Evolutionary conservation across 352 stramenopile genomes (phyloP).

Genomic region (Globisporangium nagaii): DNA sequence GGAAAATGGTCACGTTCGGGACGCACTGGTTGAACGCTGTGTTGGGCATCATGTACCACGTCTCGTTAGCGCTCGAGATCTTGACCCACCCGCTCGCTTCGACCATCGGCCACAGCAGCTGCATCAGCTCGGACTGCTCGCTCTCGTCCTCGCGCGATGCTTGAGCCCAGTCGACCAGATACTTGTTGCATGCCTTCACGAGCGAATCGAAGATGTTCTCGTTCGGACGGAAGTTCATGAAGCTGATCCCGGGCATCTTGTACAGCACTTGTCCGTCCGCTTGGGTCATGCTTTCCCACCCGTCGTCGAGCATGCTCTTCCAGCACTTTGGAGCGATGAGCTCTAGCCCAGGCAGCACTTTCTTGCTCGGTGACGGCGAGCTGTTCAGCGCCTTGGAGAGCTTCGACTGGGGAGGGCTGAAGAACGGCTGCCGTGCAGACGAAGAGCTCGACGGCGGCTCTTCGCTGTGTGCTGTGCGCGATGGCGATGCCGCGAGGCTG

Average conservation of each 20-base stretch:
- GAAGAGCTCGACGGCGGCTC: background rate
- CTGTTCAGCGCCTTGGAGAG: conserved; percentile 6
- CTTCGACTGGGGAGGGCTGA: conserved; percentile 12
- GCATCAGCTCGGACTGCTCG: conserved; percentile 25
- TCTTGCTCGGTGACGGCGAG: conserved; percentile 12
- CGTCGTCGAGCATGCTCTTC: conserved; percentile 45
- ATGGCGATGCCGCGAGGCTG: conserved; percentile 2
- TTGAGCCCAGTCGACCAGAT: conserved; percentile 36
- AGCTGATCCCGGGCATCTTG: conserved; percentile 60
- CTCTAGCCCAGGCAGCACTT: conserved; percentile 17
- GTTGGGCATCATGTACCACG: conserved; percentile 58
- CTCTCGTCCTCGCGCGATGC: conserved; percentile 9
- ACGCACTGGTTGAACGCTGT: conserved; percentile 62
- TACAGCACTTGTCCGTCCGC: conserved; percentile 48
- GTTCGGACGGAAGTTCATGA: conserved; percentile 66
- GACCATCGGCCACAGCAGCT: conserved; percentile 59
- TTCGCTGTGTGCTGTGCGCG: background rate
- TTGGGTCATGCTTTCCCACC: conserved; percentile 61
- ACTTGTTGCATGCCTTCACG: conserved; percentile 46
- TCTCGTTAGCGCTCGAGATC: conserved; percentile 42
- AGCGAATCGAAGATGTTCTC: conserved; percentile 78
- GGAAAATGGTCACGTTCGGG: conserved; percentile 74
- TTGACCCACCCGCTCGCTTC: conserved; percentile 47
- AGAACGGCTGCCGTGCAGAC: conserved; percentile 7
- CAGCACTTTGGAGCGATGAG: conserved; percentile 39